phyloP scores from a whole-genome alignment of 108 stramenopile genomes.

The Skeletonema grethae region DNA sequence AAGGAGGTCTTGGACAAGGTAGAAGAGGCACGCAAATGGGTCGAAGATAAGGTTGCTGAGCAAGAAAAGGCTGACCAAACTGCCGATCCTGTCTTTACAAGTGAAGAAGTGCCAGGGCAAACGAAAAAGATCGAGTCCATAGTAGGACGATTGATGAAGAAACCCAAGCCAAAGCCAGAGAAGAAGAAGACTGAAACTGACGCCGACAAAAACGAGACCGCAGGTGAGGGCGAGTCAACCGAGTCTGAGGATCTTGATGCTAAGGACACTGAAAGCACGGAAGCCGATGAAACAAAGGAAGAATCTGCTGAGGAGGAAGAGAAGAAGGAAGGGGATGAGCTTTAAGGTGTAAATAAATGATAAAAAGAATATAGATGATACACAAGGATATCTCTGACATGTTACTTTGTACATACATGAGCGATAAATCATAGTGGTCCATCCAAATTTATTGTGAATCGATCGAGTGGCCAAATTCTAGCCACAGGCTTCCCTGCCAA shows the following conservation, averaged over 20 bases:
- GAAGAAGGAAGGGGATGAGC: constrained; percentile 41
- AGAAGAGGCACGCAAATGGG: constrained; percentile 70
- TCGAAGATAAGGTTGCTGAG: constrained; percentile 71
- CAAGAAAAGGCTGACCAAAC: constrained; percentile 72
- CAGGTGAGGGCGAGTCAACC: constrained; percentile 19
- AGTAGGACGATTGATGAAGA: constrained; percentile 71
- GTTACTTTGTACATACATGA: background rate
- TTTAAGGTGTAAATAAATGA: constrained; percentile 23
- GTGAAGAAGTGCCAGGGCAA: constrained; percentile 76
- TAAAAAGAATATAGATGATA: background rate
- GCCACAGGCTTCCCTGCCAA: constrained; percentile 43
- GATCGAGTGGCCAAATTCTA: constrained; percentile 42
- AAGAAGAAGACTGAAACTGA: constrained; percentile 57
- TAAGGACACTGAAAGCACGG: constrained; percentile 14
- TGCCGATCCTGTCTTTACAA: constrained; percentile 85
- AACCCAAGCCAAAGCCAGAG: constrained; percentile 81
- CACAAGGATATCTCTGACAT: background rate
- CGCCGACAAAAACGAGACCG: constrained; percentile 31
- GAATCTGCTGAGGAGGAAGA: constrained; percentile 27
- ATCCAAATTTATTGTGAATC: constrained; percentile 17
- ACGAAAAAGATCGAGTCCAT: constrained; percentile 74
- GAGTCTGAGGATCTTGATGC: constrained; percentile 28
- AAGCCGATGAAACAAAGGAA: constrained; percentile 30
- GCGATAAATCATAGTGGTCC: background rate
- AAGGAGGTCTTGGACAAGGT: constrained; percentile 79